These are phyloP conservation scores for Backusella australiensis DNA, from an alignment of 192 early-diverging fungal species.

Conservation along the genomic window DNA sequence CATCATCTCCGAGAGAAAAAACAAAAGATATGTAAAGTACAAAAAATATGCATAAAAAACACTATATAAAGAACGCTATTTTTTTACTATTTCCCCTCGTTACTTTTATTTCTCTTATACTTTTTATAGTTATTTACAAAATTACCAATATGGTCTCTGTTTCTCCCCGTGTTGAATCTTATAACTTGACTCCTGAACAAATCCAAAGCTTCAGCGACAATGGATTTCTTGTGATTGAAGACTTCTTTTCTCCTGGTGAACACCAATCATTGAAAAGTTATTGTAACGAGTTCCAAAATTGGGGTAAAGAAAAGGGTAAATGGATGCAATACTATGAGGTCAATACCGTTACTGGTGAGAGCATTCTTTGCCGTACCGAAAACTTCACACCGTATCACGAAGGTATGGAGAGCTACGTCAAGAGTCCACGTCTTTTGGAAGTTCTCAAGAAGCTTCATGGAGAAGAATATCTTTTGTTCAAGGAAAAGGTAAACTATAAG, in stretches of 20 bases:
- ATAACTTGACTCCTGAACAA: conserved; percentile 48
- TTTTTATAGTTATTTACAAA: not conserved
- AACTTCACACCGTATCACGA: conserved; percentile 58
- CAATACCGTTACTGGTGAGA: conserved; percentile 42
- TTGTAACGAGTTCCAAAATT: conserved; percentile 45
- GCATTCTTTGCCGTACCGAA: conserved; percentile 58
- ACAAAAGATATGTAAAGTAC: not conserved
- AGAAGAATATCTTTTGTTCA: conserved; percentile 56
- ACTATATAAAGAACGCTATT: not conserved
- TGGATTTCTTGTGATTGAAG: conserved; percentile 57
- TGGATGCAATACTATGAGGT: conserved; percentile 69
- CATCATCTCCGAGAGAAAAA: not conserved
- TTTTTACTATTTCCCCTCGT: not conserved
- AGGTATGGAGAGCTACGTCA: conserved; percentile 46
- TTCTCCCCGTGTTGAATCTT: conserved; percentile 24
- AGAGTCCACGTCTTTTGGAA: conserved; percentile 42
- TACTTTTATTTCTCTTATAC: not conserved
- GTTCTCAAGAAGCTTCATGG: conserved; percentile 50
- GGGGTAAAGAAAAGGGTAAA: conserved; percentile 52
- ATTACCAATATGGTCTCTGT: conserved; percentile 10
- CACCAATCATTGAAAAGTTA: conserved; percentile 42
- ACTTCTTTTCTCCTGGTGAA: conserved; percentile 50
- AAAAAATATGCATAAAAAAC: not conserved
- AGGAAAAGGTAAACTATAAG: conserved; percentile 65
- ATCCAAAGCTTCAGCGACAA: conserved; percentile 42